Evolutionary conservation across 768 basidiomycete species (phyloP), one percentile per base, ranked within the genome.

Genomic region (Podaxis sp.): DNA sequence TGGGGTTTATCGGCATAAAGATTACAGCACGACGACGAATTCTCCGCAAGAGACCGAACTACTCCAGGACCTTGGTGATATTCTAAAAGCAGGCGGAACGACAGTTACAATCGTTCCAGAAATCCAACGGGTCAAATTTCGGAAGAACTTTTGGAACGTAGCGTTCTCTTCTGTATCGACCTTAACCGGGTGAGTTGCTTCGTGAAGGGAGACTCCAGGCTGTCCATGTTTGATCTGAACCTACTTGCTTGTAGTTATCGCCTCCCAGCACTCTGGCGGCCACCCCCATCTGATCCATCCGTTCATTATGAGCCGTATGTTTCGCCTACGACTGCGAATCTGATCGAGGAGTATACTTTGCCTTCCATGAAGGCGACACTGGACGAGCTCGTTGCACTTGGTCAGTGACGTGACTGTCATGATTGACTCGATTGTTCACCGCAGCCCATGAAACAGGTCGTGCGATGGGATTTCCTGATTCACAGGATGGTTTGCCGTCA

Each of bases 81-180:
- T 87, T 9, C 71, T 89, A 3, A 68, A 73, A 55, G 68, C 70
- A 8, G 85, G 85, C 19, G 86, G 85, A 4, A 80, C 76, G 41
- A 75, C 77, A 0, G 70, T 81, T 19, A 76, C 66, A 0, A 75
- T 85, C 57, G 80, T 80, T 12, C 76, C 83, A 17, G 85, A 88
- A 64, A 84, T 88, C n/a, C 87, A 87, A 67, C 78, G 85, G 13
- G 70, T 76, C 65, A 88, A 87, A 68, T 89, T 82, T 63, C 65
- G 73, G 2, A 89, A 89, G 74, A 87, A 87, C 66, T 78, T 87
- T 52, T 87, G 83, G 87, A 89, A 87, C 66, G 74, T 85, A 52
- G 76, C 77, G 1, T 82, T 88, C 65, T 80, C 85, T 1, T 79
- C 82, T 7, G 73, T 81, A 57, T 68, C 85, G 0, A 82, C 85